These are phyloP conservation scores for Coniella vitis DNA, from an alignment of 2,329 filamentous ascomycete genomes.

Conservation along the genomic window DNA sequence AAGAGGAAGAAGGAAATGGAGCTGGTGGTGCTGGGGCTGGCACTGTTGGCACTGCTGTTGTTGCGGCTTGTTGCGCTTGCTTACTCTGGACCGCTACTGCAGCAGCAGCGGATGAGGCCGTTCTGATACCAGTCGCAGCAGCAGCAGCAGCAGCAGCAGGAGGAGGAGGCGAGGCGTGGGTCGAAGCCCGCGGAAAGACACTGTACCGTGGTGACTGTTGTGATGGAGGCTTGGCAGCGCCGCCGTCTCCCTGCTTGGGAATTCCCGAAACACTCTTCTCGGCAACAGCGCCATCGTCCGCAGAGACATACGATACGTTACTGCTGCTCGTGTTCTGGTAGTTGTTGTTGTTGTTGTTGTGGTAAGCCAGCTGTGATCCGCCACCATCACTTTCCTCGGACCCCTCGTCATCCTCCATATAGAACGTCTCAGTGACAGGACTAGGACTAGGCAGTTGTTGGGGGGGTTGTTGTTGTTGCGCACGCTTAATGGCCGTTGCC, in stretches of 20 bases:
- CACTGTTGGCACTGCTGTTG: not conserved
- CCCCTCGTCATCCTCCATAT: conserved; percentile 13
- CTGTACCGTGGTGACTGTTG: conserved; percentile 6
- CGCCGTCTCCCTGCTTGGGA: conserved; percentile 2
- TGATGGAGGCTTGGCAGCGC: conserved; percentile 1
- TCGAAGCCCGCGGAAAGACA: conserved; percentile 1
- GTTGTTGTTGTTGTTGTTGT: too few species aligned
- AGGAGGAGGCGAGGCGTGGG: not conserved
- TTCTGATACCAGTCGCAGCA: too few species aligned
- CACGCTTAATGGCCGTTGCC: not conserved
- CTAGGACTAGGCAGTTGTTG: conserved; percentile 5
- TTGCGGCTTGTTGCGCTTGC: not conserved
- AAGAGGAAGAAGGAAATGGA: too few species aligned
- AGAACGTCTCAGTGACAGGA: conserved; percentile 13
- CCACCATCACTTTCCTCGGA: conserved; percentile 9
- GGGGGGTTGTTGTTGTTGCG: not conserved
- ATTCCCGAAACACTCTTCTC: conserved; percentile 8
- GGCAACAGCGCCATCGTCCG: not conserved
- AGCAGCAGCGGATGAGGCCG: too few species aligned
- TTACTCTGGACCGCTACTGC: not conserved
- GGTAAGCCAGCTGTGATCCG: too few species aligned
- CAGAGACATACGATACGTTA: conserved; percentile 10
- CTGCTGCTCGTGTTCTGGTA: too few species aligned
- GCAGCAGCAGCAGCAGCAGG: too few species aligned
- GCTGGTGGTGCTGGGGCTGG: not conserved